Base-by-base conservation (phyloP, 2,329 filamentous ascomycete species). In the Talaromyces sp. region DNA sequence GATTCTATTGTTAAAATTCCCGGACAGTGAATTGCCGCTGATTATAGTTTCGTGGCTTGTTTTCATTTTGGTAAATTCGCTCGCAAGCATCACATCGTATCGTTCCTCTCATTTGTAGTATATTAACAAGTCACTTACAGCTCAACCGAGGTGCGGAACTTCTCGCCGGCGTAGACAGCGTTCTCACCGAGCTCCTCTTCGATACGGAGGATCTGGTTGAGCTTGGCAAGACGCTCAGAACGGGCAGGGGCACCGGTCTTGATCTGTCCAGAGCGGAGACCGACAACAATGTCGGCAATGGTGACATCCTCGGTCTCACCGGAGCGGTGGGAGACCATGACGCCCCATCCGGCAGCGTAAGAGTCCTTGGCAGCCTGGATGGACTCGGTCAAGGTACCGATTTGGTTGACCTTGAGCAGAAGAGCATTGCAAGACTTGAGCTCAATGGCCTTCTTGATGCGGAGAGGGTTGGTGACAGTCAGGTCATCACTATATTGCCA, bases 231-330 rank as follows among this genome's bases (percentile, higher is more conserved):
- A 85, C 95, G 93, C 87, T 99, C 95, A 72, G 94, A 97, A 75
- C 95, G 90, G 77, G 90, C 90, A 71, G 95, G 95, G 66, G 94
- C 94, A 87, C 93, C 93, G 68, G 93, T 96, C 91, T 97, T 97
- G 88, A 99, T 98, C 87, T 99, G 92, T 70, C 95, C 95, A 73
- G 93, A 84, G 73, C 95, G 91, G 76, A 99, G 91, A 84, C 95
- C 95, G 71, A 99, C 95, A 68, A 93, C 92, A 71, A 99, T 95
- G 78, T 99, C 95, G 71, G 95, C 89, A 78, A 99, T 99, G 81
- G 95, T 99, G 73, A 99, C 95, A 83, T 99, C 95, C 84, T 98
- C 95, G 64, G 95, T 99, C 90, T 99, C 95, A 79, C 95, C 95
- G 66, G 95, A 99, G 73, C 95, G 90, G 87, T 99, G 95, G 69